Evolutionary conservation across 1,284 basidiomycete genomes (phyloP), one percentile per base, ranked within the genome.

Genomic region (Sanghuangporus baumii): DNA sequence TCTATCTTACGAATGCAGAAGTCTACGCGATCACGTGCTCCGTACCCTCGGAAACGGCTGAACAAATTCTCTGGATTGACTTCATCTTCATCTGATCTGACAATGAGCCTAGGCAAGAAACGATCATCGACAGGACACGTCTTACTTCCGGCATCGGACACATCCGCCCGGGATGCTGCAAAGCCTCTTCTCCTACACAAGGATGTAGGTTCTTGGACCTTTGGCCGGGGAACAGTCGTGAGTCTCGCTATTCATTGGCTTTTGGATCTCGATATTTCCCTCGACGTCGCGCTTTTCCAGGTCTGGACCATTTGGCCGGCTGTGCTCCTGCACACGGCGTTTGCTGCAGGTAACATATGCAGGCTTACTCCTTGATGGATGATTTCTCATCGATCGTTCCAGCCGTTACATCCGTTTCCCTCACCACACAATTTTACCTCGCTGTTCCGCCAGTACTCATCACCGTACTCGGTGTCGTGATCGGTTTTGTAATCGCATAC

Each of bases 401-500:
- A 81, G 80, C 67, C 9, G 76, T 86, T 12, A 80, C 82, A 2
- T 73, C 75, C 1, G 47, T 83, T 1, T 82, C 80, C 1, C 69
- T 84, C 66, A 67, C 67, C 43, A 78, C 74, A 0, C 71, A 74
- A 5, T 60, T 79, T 23, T 68, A 77, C 31, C 72, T 86, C 26
- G 74, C 75, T 31, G 80, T 86, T 59, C 83, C 83, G 0, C 80
- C 74, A 55, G 78, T 87, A n/a, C 78, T 87, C 78, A 74, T 86
- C 41, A 85, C 83, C 0, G 80, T 86, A 1, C 77, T 87, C 51
- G 85, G 85, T 77, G 84, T 87, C n/a, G 83, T 87, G 5, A 85
- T 88, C 64, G 86, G 86, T 67, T 88, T 88, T 69, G 85, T 87
- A 3, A 86, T 89, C 59, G 85, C 85, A 0, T 87, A 86, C 72